These are phyloP conservation scores for Erysimum cheiranthoides DNA, from an alignment of 345 rosid genomes.

Conservation along the genomic window DNA sequence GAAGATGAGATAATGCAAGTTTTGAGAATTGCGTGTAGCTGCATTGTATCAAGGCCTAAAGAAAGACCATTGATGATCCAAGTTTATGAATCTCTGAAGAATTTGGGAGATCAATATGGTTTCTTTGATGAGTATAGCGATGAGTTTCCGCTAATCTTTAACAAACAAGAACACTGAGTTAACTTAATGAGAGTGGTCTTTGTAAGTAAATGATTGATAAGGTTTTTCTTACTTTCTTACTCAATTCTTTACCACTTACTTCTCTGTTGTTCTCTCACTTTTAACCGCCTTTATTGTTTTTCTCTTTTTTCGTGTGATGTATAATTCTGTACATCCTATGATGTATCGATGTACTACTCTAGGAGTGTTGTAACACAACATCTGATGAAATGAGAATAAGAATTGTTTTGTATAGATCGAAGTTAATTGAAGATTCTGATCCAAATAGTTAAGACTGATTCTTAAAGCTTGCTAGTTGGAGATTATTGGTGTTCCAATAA, in stretches of 20 bases:
- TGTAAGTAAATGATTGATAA: neutral
- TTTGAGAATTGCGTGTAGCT: conserved; percentile 51
- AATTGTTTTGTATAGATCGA: neutral
- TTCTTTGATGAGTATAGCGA: conserved; percentile 43
- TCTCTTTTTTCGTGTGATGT: neutral
- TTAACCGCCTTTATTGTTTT: neutral
- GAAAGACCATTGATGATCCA: conserved; percentile 55
- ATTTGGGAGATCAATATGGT: conserved; percentile 51
- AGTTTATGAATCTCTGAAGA: conserved; percentile 54
- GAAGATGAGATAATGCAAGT: conserved; percentile 50
- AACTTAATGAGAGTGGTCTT: neutral
- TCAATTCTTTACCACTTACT: neutral
- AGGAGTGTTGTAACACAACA: conserved; percentile 10
- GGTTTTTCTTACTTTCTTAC: neutral
- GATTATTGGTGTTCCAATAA: too few species aligned
- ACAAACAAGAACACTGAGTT: conserved; percentile 45
- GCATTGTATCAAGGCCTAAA: conserved; percentile 54
- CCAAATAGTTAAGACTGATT: neutral
- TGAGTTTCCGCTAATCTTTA: conserved; percentile 51
- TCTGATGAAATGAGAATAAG: conserved; percentile 2
- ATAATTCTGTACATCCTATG: conserved; percentile 15
- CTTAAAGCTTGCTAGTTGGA: neutral
- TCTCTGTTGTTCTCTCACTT: conserved; percentile 6
- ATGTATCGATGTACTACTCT: neutral
- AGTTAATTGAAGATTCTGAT: neutral